These are phyloP conservation scores for Melampsora americana DNA, from an alignment of 1,284 basidiomycete species.

Conservation along the genomic window DNA sequence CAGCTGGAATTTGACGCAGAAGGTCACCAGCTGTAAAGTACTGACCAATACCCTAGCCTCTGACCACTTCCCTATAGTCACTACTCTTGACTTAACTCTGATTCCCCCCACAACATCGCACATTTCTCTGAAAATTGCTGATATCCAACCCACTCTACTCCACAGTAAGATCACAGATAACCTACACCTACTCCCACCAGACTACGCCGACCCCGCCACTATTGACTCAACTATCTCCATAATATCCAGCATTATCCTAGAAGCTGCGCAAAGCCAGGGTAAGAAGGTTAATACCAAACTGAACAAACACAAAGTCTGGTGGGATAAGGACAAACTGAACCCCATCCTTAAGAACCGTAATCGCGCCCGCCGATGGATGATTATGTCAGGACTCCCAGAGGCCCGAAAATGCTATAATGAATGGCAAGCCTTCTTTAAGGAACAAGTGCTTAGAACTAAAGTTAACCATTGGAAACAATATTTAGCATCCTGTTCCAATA, in stretches of 20 bases:
- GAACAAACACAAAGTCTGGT: slow-evolving; percentile 9
- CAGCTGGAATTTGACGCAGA: background rate
- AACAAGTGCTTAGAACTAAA: background rate
- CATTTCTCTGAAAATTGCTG: background rate
- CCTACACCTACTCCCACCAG: background rate
- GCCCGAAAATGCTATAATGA: slow-evolving; percentile 4
- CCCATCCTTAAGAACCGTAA: slow-evolving; percentile 2
- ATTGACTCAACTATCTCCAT: background rate
- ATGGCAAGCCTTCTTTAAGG: slow-evolving; percentile 8
- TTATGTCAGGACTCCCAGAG: background rate
- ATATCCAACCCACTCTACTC: background rate
- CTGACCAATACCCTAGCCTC: background rate
- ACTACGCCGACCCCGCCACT: background rate
- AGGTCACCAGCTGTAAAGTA: background rate
- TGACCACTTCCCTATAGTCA: background rate
- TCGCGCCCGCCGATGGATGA: background rate
- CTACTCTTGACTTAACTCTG: background rate
- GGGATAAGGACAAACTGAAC: slow-evolving; percentile 4
- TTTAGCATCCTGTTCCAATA: background rate
- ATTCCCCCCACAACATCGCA: background rate
- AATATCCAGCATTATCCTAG: background rate
- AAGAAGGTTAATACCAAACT: background rate
- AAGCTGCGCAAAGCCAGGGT: background rate
- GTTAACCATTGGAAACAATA: background rate
- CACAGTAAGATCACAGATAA: too few species aligned